A percentile compares a stretch with the other conserved stretches of the same genome.
Evolutionary conservation across 2,329 filamentous ascomycete genomes (phyloP).

Genomic region (Talaromyces verruculosus): DNA sequence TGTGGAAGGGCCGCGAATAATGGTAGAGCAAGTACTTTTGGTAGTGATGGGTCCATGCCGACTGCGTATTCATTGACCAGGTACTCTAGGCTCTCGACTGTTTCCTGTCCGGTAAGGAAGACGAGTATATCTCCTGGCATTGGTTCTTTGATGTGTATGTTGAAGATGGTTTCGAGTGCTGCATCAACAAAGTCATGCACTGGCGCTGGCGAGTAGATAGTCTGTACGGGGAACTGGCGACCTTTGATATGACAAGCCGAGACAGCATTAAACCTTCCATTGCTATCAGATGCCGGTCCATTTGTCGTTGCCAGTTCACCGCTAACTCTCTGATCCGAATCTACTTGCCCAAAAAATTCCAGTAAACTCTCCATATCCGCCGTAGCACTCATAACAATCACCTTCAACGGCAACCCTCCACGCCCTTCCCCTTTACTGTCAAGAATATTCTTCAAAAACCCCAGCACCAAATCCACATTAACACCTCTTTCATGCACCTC

Average conservation of each 20-base stretch:
- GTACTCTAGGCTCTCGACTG: constrained; percentile 78
- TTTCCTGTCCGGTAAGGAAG: constrained; percentile 89
- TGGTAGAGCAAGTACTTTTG: constrained; percentile 68
- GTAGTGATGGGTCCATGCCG: constrained; percentile 71
- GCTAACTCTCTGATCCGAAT: neutral
- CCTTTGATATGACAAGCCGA: constrained; percentile 73
- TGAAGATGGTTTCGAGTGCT: constrained; percentile 77
- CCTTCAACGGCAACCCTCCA: constrained; percentile 74
- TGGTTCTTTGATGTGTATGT: constrained; percentile 82
- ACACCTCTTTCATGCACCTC: constrained; percentile 96
- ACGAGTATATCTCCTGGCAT: constrained; percentile 92
- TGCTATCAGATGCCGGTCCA: constrained; percentile 18
- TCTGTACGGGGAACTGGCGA: constrained; percentile 80
- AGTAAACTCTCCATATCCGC: constrained; percentile 79
- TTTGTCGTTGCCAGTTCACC: neutral
- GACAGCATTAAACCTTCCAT: constrained; percentile 39
- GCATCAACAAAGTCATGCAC: constrained; percentile 80
- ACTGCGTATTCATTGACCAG: constrained; percentile 77
- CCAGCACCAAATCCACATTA: constrained; percentile 86
- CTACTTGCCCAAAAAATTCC: constrained; percentile 63
- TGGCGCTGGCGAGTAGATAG: constrained; percentile 70
- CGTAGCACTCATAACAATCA: constrained; percentile 96
- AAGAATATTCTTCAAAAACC: constrained; percentile 80
- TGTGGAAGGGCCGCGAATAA: constrained; percentile 89
- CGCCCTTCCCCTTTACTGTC: constrained; percentile 59